Conservation (phyloP, 306 rosid species). For the peach (Prunus persica) region DNA sequence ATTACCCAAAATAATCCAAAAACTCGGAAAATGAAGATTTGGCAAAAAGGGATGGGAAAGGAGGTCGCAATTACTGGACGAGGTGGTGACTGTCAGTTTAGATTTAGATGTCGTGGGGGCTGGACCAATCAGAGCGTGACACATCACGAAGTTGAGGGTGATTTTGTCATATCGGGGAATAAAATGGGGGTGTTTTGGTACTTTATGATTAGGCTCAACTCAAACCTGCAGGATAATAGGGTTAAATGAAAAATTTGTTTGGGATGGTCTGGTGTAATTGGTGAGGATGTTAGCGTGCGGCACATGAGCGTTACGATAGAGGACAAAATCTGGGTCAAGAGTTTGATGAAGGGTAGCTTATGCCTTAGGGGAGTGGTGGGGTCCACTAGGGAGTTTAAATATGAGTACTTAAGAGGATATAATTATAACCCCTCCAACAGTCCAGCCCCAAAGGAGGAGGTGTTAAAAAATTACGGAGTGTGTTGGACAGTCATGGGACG, state of each 20-base stretch:
- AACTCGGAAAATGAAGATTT: not conserved
- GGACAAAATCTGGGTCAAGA: constrained; percentile 1
- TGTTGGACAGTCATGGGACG: not conserved
- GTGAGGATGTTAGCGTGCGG: not conserved
- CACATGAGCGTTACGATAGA: not conserved
- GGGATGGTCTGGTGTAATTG: not conserved
- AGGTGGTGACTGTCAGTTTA: not conserved
- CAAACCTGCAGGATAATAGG: not conserved
- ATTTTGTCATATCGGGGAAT: not conserved
- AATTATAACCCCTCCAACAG: not conserved
- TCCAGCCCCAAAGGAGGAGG: not conserved
- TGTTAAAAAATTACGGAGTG: not conserved
- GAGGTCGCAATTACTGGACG: not conserved
- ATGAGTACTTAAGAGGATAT: not conserved
- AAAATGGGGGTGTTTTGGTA: not conserved
- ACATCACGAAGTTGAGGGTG: not conserved
- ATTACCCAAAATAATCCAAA: not conserved
- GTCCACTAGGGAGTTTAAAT: not conserved
- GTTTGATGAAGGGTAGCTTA: not conserved
- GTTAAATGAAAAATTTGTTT: not conserved
- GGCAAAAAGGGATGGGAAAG: not conserved
- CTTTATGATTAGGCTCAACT: not conserved
- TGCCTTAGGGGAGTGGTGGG: not conserved
- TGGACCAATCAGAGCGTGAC: not conserved
- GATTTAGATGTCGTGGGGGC: not conserved